Conservation (phyloP, 2,329 filamentous ascomycete species). For the Trichoderma pleuroti region DNA sequence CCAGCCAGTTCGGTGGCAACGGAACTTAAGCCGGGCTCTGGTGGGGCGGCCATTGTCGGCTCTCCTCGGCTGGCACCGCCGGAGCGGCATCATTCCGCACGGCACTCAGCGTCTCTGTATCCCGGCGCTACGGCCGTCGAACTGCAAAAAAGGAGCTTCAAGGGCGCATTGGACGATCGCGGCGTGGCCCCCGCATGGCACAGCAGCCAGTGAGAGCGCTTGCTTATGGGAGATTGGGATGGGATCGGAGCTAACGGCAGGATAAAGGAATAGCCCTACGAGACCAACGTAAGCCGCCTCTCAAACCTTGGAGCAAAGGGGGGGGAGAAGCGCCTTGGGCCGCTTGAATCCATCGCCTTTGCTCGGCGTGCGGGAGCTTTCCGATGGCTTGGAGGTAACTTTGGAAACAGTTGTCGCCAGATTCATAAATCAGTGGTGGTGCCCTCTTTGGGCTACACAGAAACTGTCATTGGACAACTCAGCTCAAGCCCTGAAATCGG, state of each 20-base stretch:
- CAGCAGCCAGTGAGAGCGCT: conserved; percentile 1
- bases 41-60: conserved; percentile 39
- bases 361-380: conserved; percentile 23
- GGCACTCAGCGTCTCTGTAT: neutral
- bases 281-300: conserved; percentile 12
- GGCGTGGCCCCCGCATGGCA: neutral
- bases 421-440: neutral
- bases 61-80: conserved; percentile 38
- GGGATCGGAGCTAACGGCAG: conserved; percentile 1
- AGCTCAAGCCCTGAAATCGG: neutral
- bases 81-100: conserved; percentile 26
- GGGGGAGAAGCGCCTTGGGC: conserved; percentile 16
- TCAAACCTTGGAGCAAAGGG: conserved; percentile 6
- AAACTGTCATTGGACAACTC: neutral
- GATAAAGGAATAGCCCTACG: neutral
- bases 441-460: neutral
- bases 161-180: conserved; percentile 23
- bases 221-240: neutral
- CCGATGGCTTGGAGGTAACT: conserved; percentile 12
- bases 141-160: conserved; percentile 1
- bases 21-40: conserved; percentile 14
- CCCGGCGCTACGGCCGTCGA: conserved; percentile 17
- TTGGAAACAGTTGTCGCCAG: neutral
- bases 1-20: neutral
- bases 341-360: conserved; percentile 22